Evolutionary conservation across 306 rosid genomes (phyloP), one percentile per base, ranked within the genome.

Genomic region (Sphenostylis stenocarpa): DNA sequence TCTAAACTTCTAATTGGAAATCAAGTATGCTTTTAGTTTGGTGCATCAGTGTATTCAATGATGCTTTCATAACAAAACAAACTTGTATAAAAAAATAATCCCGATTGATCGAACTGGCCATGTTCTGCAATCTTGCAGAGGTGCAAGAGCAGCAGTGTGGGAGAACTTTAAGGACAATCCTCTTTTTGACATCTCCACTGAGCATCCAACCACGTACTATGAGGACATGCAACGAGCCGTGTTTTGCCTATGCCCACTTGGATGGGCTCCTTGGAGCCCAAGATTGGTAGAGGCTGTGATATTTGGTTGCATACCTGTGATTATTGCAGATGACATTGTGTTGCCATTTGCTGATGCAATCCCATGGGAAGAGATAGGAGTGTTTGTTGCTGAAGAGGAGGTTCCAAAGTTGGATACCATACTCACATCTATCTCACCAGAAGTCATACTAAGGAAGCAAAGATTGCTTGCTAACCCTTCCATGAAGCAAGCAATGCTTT

Each of bases 211-310:
- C 55, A 94, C 98, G 3, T 94, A 94, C 87, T 94, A 94, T 3
- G 98, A 94, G 85, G 98, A 91, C 91, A 91, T 94, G 98, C 97
- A 94, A 83, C 90, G 98, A 51, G 98, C 96, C 9, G 91, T 94
- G 29, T 94, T 94, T 73, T 94, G 98, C 84, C 82, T 94, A 56
- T 94, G 98, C 75, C 98, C 98, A 6, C 98, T 94, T 57, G 98
- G 98, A 24, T 94, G 98, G 98, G 98, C 98, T 28, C 98, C 98
- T 20, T 94, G 98, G 98, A 94, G 98, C 77, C 98, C 98, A 2
- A 87, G 98, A 66, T 73, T 94, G 83, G 98, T 94, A 5, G 98
- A 94, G 79, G 98, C 97, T 24, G 98, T 94, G 84, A 82, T 94
- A 73, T 94, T 94, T 75, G 97, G 98, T 24, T 94, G 98, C 95